Evolutionary conservation across 208 protist genomes (phyloP).

Genomic region (Trypanosomatidae sp.): DNA sequence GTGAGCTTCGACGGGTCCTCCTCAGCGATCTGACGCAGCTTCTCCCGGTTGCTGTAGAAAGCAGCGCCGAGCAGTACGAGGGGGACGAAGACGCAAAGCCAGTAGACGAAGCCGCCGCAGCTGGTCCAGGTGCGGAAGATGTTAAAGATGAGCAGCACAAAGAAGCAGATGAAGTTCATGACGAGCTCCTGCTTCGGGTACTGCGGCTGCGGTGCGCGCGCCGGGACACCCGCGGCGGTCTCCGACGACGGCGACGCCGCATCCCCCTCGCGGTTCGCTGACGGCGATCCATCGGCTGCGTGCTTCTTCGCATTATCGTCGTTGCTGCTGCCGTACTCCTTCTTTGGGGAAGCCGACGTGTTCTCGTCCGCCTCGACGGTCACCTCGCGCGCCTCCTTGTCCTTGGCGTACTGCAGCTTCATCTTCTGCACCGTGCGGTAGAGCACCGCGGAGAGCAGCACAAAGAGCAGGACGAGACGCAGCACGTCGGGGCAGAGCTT

Average conservation of each 20-base stretch:
- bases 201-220: slow-evolving; percentile 46
- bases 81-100: slow-evolving; percentile 42
- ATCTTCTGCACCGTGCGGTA: slow-evolving; percentile 64
- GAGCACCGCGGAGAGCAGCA: slow-evolving; percentile 62
- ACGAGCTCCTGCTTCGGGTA: slow-evolving; percentile 57
- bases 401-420: slow-evolving; percentile 47
- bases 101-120: slow-evolving; percentile 60
- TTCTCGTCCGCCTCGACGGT: slow-evolving; percentile 22
- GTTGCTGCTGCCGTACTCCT: slow-evolving; percentile 14
- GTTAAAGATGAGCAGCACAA: slow-evolving; percentile 69
- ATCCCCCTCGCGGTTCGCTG: too few species aligned
- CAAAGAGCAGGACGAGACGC: slow-evolving; percentile 73
- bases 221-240: too few species aligned
- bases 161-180: slow-evolving; percentile 54
- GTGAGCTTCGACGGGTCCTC: slow-evolving; percentile 28
- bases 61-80: slow-evolving; percentile 26
- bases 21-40: slow-evolving; percentile 34
- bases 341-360: background rate
- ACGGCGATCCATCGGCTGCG: too few species aligned
- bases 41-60: slow-evolving; percentile 46
- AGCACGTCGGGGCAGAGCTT: slow-evolving; percentile 79
- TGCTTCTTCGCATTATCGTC: too few species aligned
- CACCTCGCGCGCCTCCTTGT: slow-evolving; percentile 22
- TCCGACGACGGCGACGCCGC: too few species aligned
- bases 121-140: slow-evolving; percentile 37